Evolutionary conservation across 2,329 filamentous ascomycete genomes (phyloP), one percentile per base, ranked within the genome.

Genomic region (Pseudophaeomoniella oleicola): DNA sequence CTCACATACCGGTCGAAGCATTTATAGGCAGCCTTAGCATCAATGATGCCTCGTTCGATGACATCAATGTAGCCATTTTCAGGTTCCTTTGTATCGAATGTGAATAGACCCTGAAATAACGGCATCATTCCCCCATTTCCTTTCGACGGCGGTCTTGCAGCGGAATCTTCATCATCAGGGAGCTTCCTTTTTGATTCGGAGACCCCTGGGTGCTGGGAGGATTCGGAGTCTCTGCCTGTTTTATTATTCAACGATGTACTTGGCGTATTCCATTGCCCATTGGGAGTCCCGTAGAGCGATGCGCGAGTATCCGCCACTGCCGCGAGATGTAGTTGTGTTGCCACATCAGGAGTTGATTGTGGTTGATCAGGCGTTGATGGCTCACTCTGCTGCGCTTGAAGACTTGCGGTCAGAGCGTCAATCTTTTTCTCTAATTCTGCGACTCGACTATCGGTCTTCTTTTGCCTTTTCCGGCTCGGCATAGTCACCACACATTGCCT

Each of bases 361-460:
- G 22, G n/a, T n/a, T 27, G 9, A n/a, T 27, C n/a, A 9, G 6
- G 22, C 6, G 9, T 6, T 9, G 6, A n/a, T 9, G 22, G 22
- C n/a, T 52, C 46, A 13, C 42, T 37, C 4, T 48, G 49, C 6
- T 57, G 54, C 2, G 81, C 75, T 32, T 84, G 78, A 44, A 94
- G 54, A 22, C 76, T 85, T 4, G 84, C 82, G 5, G 83, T 93
- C 53, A 94, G 56, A 5, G 81, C 82, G 62, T 94, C 85, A 44
- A 94, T 88, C 63, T 92, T 92, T 66, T 80, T 85, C 64, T 94
- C 86, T 36, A 94, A 67, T 63, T 94, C 86, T 5, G 85, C 81
- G 10, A 94, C 86, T 36, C 85, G 71, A 45, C 76, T 88, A 54
- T 93, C 87, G 37, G 83, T 86, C 66, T 93, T 93, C 66, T 88